phyloP scores from a whole-genome alignment of 352 stramenopile species.

The Globisporangium rhizosaccharum region DNA sequence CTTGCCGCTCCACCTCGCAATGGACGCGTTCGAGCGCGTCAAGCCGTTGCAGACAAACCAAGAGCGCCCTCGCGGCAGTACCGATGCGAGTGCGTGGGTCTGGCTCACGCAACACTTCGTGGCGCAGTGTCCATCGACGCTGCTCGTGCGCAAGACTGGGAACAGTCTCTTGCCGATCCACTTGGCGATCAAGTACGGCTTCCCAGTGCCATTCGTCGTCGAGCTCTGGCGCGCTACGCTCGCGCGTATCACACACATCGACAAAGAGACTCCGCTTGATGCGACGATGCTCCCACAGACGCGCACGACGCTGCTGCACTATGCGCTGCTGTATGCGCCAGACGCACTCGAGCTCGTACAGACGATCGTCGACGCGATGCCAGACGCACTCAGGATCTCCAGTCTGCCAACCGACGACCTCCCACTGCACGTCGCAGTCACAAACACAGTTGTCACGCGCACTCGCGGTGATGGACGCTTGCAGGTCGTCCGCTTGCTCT shows the following conservation, averaged over 20 bases:
- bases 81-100: slow-evolving; percentile 10
- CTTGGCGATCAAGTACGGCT: slow-evolving; percentile 36
- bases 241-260: background rate
- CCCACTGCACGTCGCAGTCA: slow-evolving; percentile 44
- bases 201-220: slow-evolving; percentile 16
- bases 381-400: slow-evolving; percentile 21
- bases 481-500: slow-evolving; percentile 16
- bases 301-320: slow-evolving; percentile 53
- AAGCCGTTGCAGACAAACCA: slow-evolving; percentile 5
- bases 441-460: background rate
- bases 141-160: slow-evolving; percentile 17
- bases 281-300: slow-evolving; percentile 28
- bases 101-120: slow-evolving; percentile 26
- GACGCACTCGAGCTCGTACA: slow-evolving; percentile 20
- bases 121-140: slow-evolving; percentile 13
- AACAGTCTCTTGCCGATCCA: slow-evolving; percentile 34
- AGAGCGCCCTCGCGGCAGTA: background rate
- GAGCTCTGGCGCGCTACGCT: slow-evolving; percentile 19
- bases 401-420: slow-evolving; percentile 26
- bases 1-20: slow-evolving; percentile 44
- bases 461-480: background rate
- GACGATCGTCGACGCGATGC: slow-evolving; percentile 26
- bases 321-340: slow-evolving; percentile 40
- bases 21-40: slow-evolving; percentile 29
- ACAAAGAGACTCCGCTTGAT: slow-evolving; percentile 1